These are phyloP conservation scores for Triadica sebifera DNA, from an alignment of 345 rosid species.

Conservation along the genomic window DNA sequence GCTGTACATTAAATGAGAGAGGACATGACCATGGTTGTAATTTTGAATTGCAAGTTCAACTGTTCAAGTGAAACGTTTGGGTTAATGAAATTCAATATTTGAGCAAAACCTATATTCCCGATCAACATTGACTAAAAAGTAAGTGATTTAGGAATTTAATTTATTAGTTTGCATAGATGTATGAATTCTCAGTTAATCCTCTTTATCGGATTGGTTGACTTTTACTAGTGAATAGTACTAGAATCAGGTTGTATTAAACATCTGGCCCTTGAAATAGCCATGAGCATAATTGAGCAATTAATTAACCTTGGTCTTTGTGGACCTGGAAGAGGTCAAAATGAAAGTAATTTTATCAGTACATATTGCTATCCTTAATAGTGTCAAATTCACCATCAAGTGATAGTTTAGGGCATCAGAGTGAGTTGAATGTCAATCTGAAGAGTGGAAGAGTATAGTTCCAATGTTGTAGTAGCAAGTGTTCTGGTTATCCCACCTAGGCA, in stretches of 20 bases:
- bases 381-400: background rate
- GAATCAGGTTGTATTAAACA: background rate
- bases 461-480: background rate
- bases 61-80: background rate
- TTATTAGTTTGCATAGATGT: background rate
- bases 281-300: background rate
- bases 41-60: background rate
- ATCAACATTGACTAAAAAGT: background rate
- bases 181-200: background rate
- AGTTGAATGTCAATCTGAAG: background rate
- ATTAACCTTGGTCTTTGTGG: background rate
- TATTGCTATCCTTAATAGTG: background rate
- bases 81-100: background rate
- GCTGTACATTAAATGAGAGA: too few species aligned
- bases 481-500: background rate
- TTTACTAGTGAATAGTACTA: background rate
- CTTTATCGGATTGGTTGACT: background rate
- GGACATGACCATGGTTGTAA: background rate
- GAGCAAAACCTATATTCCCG: background rate
- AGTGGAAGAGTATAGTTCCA: background rate
- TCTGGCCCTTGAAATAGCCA: background rate
- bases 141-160: constrained; percentile 3
- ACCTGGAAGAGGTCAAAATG: background rate
- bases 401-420: background rate
- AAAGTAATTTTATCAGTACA: background rate